A percentile compares a stretch with the other conserved stretches of the same genome.
Conservation (phyloP, 345 rosid genomes). For the Sonneratia alba region DNA sequence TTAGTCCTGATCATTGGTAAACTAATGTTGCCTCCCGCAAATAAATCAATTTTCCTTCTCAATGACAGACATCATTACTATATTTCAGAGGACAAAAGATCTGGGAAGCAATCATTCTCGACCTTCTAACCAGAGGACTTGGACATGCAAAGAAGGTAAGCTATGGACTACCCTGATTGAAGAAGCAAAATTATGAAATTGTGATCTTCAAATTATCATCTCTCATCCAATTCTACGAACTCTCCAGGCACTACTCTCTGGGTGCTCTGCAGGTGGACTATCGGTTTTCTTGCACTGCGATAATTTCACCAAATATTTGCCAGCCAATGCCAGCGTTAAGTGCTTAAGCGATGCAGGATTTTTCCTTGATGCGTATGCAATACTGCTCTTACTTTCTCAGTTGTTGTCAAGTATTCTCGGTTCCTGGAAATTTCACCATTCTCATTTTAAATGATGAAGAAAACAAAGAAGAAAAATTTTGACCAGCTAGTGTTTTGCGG, state of each 20-base stretch:
- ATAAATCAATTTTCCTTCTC: slow-evolving; percentile 2
- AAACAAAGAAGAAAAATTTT: not conserved
- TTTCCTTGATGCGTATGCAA: slow-evolving; percentile 68
- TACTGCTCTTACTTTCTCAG: not conserved
- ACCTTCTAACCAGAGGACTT: slow-evolving; percentile 81
- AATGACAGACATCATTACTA: slow-evolving; percentile 63
- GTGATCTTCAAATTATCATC: not conserved
- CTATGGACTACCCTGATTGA: not conserved
- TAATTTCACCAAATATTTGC: slow-evolving; percentile 47
- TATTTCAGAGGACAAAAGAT: slow-evolving; percentile 89
- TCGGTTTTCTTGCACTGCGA: slow-evolving; percentile 76
- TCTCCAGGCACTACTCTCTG: slow-evolving; percentile 81
- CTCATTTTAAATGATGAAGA: not conserved
- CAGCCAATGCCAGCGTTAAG: slow-evolving; percentile 55
- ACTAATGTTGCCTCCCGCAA: not conserved
- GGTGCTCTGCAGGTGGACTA: slow-evolving; percentile 98
- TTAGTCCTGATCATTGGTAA: not conserved
- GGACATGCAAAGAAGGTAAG: slow-evolving; percentile 57
- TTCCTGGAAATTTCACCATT: not conserved
- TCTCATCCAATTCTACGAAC: not conserved
- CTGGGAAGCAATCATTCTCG: slow-evolving; percentile 77
- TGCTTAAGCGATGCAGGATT: slow-evolving; percentile 98
- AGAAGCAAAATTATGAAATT: not conserved
- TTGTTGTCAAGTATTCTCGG: not conserved
- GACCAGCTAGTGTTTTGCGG: too few relatives aligned